phyloP scores from a whole-genome alignment of 495 filamentous ascomycete genomes.

The Aspergillus wentii region DNA sequence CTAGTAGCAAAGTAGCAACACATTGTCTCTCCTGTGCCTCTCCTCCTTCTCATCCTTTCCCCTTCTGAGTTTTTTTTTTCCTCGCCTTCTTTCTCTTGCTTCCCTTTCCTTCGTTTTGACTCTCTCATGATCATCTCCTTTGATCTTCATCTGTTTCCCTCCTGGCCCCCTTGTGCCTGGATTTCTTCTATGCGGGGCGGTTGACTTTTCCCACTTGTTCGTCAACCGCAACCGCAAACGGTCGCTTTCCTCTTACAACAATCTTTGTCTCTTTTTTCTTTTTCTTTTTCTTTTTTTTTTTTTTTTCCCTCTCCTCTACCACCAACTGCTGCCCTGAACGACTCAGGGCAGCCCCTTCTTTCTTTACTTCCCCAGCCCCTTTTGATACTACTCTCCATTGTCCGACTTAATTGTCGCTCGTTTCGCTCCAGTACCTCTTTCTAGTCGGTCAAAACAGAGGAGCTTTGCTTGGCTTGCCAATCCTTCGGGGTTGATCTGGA shows the following conservation, averaged over 20 bases:
- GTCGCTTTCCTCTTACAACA: constrained; percentile 28
- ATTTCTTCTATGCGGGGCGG: constrained; percentile 11
- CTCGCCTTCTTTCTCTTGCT: constrained; percentile 3
- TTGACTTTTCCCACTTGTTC: constrained; percentile 12
- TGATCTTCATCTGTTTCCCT: constrained; percentile 3
- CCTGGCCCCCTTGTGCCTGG: neutral
- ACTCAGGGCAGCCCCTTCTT: neutral
- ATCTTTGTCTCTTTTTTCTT: too few species aligned
- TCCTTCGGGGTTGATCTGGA: neutral
- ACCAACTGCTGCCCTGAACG: constrained; percentile 9
- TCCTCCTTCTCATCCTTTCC: too few species aligned
- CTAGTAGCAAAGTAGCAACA: too few species aligned
- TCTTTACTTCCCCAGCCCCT: too few species aligned
- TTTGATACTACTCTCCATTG: too few species aligned
- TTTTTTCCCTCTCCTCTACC: constrained; percentile 6
- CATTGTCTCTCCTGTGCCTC: too few species aligned
- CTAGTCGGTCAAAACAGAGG: too few species aligned
- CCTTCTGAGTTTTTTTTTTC: constrained; percentile 3
- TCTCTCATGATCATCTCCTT: constrained; percentile 1
- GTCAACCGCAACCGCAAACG: constrained; percentile 36
- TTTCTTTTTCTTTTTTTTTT: neutral
- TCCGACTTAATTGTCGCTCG: constrained; percentile 14
- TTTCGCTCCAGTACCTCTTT: too few species aligned
- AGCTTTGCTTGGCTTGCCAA: too few species aligned
- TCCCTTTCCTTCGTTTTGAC: constrained; percentile 1